Evolutionary conservation across 2,329 filamentous ascomycete species (phyloP).

Genomic region (Endocalyx cinctus): DNA sequence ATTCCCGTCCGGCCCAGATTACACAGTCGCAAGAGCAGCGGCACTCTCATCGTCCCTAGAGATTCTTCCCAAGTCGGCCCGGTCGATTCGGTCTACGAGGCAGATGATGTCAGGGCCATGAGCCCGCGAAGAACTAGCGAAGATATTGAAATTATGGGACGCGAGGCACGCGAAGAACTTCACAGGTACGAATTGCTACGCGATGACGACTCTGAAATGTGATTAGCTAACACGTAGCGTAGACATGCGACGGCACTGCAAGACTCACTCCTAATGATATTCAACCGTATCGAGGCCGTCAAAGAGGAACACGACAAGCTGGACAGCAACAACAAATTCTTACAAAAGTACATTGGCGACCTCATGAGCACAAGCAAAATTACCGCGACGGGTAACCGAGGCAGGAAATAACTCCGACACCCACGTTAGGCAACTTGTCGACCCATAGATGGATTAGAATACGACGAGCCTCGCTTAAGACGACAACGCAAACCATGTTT

Average conservation of each 20-base stretch:
- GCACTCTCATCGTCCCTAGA: conserved; percentile 76
- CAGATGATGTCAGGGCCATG: conserved; percentile 90
- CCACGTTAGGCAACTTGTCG: too few relatives aligned
- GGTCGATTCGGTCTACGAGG: conserved; percentile 70
- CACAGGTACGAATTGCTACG: conserved; percentile 45
- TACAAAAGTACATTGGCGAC: conserved; percentile 97
- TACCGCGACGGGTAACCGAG: conserved; percentile 50
- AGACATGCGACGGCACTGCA: conserved; percentile 89
- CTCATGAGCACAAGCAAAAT: conserved; percentile 84
- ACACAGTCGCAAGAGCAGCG: conserved; percentile 71
- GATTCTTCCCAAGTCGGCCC: conserved; percentile 71
- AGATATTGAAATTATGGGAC: conserved; percentile 81
- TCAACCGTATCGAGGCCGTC: conserved; percentile 91
- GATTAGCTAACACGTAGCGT: conserved; percentile 8
- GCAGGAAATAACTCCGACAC: conserved; percentile 55
- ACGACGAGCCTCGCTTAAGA: too few relatives aligned
- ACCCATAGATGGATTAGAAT: too few relatives aligned
- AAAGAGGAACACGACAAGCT: conserved; percentile 94
- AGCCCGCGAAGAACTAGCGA: conserved; percentile 86
- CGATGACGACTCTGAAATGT: conserved; percentile 1
- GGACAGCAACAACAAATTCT: conserved; percentile 92
- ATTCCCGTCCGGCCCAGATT: conserved; percentile 60
- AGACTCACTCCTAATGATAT: conserved; percentile 81
- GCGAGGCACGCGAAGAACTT: conserved; percentile 68
- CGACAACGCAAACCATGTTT: too few relatives aligned